Base-by-base conservation (phyloP, 2,329 filamentous ascomycete species). In the Trichoderma atrobrunneum region DNA sequence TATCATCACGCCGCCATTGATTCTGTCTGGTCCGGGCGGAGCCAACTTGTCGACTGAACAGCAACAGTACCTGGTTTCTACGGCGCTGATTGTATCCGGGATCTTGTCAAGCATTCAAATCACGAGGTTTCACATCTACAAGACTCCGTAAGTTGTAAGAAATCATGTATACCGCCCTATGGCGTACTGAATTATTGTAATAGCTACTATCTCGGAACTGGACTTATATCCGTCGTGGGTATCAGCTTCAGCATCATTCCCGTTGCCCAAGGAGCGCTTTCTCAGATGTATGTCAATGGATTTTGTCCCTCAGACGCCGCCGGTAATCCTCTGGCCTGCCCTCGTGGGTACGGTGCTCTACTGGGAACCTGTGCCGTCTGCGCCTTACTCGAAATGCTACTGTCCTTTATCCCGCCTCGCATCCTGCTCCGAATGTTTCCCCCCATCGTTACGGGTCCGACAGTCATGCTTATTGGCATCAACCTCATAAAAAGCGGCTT, bases 141-240 rank as follows among this genome's bases (percentile, higher is more conserved):
- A 87, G 74, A 93, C 93, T 0, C 84, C 85, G 81, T 88, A 76
- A 76, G 85, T 12, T n/a, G 11, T 1, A 60, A 48, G 3, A 26
- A 7, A n/a, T 21, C 36, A 28, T 48, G 1, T 16, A 48, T 10
- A 18, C 56, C 28, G 39, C 7, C 26, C 3, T n/a, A 63, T 30
- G 32, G 12, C 10, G 7, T 43, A 60, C 59, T 43, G 7, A 30
- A 28, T n/a, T 21, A 57, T 10, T 18, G 2, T 28, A 28, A 11
- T 48, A 91, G 90, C 3, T 94, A 94, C 79, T 93, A 89, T 74
- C 82, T 94, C 72, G 92, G 93, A 12, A 96, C 93, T 0, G 93
- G 93, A 3, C 82, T 96, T 28, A 90, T 96, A 72, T 93, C 91
- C 0, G 93, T 93, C 18, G 93, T 92, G 0, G 95, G 95, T 78